Base-by-base conservation (phyloP, 371 early-diverging fungal genomes). In the Chytridium lagenaria region DNA sequence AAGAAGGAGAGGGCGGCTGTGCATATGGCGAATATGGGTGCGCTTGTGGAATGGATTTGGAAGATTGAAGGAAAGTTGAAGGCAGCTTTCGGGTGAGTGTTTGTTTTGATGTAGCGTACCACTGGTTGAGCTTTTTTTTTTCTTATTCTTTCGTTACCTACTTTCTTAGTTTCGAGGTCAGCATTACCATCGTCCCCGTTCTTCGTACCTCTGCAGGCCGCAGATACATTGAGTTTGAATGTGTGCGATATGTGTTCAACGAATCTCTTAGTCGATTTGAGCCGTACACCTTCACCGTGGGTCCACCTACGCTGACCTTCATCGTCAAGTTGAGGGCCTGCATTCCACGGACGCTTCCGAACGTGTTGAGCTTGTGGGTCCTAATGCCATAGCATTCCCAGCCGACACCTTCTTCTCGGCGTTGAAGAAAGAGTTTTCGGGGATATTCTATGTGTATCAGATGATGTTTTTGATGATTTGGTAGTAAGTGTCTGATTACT, bases 361-460 rank as follows among this genome's bases (percentile, higher is more conserved):
- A 31, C 78, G 93, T 3, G 75, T 85, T 44, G 90, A 92, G 69
- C 78, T 91, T 0, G 80, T 87, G 28, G 94, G 94, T 1, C 85
- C 89, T 40, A 93, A 93, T 76, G 88, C 88, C 71, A 91, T 92
- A 63, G 76, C 83, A 87, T 92, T 49, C 88, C 89, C 52, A 78
- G 83, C 51, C 0, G 80, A 78, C 44, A 77, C 81, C 1, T 76
- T 91, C 65, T 39, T 70, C 34, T 68, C 76, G 70, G 92, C 89
- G 3, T 63, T 91, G 34, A 75, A 79, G 38, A 87, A 85, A 63
- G 93, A 92, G 79, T 90, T 92, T 71, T 77, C 87, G 5, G 85
- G 88, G 3, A 88, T 91, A 77, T 93, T 94, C 70, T 94, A 94
- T 77, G 83, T 92, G 34, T 94, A 92, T 73, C 93, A 94, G 78